phyloP scores from a whole-genome alignment of 306 rosid genomes.

The Acacia confusa region DNA sequence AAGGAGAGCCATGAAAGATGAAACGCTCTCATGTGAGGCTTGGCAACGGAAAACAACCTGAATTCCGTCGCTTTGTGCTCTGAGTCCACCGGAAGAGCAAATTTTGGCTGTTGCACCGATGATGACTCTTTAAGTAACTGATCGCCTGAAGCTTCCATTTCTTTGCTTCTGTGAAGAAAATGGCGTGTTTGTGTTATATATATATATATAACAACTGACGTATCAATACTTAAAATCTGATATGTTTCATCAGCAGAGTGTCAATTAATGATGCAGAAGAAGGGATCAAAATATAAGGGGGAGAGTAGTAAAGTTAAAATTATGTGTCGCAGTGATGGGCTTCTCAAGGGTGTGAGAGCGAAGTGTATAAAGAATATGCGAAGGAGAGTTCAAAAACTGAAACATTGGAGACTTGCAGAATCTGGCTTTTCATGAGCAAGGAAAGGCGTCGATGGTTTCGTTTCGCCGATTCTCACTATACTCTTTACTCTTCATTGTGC shows the following conservation, averaged over 20 bases:
- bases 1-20: slow-evolving; percentile 86
- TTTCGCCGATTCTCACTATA: not conserved
- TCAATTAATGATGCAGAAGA: not conserved
- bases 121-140: slow-evolving; percentile 6
- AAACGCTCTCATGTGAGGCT: slow-evolving; percentile 91
- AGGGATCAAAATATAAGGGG: not conserved
- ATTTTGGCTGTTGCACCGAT: slow-evolving; percentile 32
- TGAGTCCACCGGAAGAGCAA: slow-evolving; percentile 70
- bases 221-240: no score
- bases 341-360: no score
- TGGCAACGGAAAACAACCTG: slow-evolving; percentile 57
- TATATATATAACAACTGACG: no score
- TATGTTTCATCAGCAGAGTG: no score
- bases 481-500: not conserved
- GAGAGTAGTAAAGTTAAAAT: not conserved
- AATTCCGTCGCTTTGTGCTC: slow-evolving; percentile 81
- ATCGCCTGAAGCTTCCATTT: slow-evolving; percentile 39
- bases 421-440: not conserved
- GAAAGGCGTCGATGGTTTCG: not conserved
- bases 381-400: not conserved
- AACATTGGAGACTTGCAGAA: not conserved
- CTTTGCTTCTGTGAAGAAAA: slow-evolving; percentile 28
- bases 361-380: not conserved
- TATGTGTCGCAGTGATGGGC: not conserved
- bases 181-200: no score